Base-by-base conservation (phyloP, 140 eudicot species). In the Flaveria floridana region DNA sequence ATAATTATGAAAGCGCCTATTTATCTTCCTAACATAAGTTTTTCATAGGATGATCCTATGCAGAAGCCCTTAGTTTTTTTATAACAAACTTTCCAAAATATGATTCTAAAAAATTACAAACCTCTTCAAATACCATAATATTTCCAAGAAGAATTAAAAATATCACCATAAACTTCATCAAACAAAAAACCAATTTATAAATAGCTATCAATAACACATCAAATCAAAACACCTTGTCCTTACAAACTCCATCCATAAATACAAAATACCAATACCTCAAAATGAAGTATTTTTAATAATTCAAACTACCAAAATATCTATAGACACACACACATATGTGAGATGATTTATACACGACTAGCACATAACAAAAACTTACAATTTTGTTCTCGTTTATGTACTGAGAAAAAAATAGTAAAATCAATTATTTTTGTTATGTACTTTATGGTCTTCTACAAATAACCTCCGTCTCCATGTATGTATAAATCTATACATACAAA, bases 231-330 rank as follows among this genome's bases (percentile, higher is more conserved):
- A 16, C 25, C 28, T 15, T 42, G 30, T 42, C 44, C 78, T 58
- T 59, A 59, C 70, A 73, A 59, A 73, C 6, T 23, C 70, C 28
- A 19, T n/a, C 57, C 23, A 18, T 58, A 58, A 73, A 61, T 58
- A 61, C 69, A 58, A 59, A 59, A 59, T 44, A 56, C 69, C 69
- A 44, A 59, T 59, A 42, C 70, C 59, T 73, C 78, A 15, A 73
- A 48, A 73, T 42, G 78, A 73, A 58, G 70, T 73, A 25, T 44
- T 59, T 73, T 25, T 57, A 26, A 59, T 42, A 25, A 53, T 9
- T 18, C 41, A 30, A n/a, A 12, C 47, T 9, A 9, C 26, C 70
- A 42, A 4, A 58, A 18, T 37, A 18, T 25, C 57, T 34, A 15
- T n/a, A 34, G 7, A 34, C 8, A 34, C 41, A 34, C 41, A 6